These are phyloP conservation scores for Pseudogymnoascus sp. DNA, from an alignment of 2,329 filamentous ascomycete genomes.

Conservation along the genomic window DNA sequence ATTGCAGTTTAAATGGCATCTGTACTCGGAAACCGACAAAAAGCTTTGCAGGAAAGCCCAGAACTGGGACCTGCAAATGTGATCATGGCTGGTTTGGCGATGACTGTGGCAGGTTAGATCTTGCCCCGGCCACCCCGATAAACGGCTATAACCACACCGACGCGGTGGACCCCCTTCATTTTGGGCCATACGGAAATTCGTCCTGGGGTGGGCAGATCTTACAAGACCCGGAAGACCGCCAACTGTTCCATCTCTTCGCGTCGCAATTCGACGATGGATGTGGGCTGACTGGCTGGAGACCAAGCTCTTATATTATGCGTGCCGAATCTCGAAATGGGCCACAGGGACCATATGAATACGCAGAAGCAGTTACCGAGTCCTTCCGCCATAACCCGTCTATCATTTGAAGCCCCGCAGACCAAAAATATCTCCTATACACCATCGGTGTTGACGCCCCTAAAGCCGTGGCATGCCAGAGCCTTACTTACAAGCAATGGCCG, in stretches of 20 bases:
- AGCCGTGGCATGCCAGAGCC: constrained; percentile 13
- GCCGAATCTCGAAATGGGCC: constrained; percentile 38
- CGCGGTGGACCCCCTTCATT: constrained; percentile 8
- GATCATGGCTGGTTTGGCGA: constrained; percentile 37
- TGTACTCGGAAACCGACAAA: constrained; percentile 18
- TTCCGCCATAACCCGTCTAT: constrained; percentile 41
- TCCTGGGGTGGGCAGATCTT: constrained; percentile 42
- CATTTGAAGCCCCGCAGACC: constrained; percentile 37
- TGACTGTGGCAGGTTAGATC: constrained; percentile 39
- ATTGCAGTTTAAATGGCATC: constrained; percentile 35
- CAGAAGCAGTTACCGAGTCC: constrained; percentile 32
- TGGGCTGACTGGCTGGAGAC: constrained; percentile 39
- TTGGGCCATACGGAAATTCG: constrained; percentile 28
- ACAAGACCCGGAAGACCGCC: constrained; percentile 32
- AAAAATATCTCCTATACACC: constrained; percentile 36
- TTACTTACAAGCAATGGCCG: constrained; percentile 1
- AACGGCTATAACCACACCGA: constrained; percentile 40
- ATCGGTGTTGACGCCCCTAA: constrained; percentile 34
- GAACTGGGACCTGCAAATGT: constrained; percentile 16
- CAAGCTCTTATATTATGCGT: constrained; percentile 37
- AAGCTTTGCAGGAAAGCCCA: neutral
- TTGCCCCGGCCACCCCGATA: constrained; percentile 32
- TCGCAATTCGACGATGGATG: constrained; percentile 39
- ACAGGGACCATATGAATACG: constrained; percentile 36
- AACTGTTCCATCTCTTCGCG: constrained; percentile 37